Conservation (phyloP, 2,329 filamentous ascomycete genomes). For the Lecanicillium sp. region DNA sequence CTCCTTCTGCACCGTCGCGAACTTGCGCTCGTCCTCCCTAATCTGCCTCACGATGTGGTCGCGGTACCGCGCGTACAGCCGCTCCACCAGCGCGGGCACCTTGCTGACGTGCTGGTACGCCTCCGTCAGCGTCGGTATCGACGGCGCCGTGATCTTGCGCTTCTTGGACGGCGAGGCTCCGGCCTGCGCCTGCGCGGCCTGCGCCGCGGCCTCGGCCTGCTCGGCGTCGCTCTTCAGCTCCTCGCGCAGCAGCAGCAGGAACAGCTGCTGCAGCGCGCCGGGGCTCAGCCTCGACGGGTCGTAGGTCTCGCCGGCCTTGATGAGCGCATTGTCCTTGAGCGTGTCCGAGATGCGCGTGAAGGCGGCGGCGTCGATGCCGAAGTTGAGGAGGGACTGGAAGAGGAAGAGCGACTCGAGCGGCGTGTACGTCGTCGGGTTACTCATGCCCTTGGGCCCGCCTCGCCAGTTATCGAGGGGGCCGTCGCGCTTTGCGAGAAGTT, state of each 20-base stretch:
- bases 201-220: slow-evolving; percentile 24
- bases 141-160: slow-evolving; percentile 64
- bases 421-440: slow-evolving; percentile 61
- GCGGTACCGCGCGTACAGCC: slow-evolving; percentile 70
- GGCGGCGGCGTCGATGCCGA: slow-evolving; percentile 58
- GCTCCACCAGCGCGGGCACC: slow-evolving; percentile 63
- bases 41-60: slow-evolving; percentile 65
- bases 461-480: slow-evolving; percentile 50
- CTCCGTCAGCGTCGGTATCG: slow-evolving; percentile 59
- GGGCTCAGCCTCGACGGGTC: slow-evolving; percentile 69
- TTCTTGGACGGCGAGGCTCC: slow-evolving; percentile 56
- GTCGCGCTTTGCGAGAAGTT: slow-evolving; percentile 46
- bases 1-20: slow-evolving; percentile 58
- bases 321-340: slow-evolving; percentile 65
- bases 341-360: slow-evolving; percentile 69
- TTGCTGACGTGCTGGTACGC: slow-evolving; percentile 60
- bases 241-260: slow-evolving; percentile 68
- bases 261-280: slow-evolving; percentile 73
- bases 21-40: slow-evolving; percentile 64
- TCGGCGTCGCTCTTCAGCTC: slow-evolving; percentile 54
- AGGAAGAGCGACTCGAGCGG: slow-evolving; percentile 80
- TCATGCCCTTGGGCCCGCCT: slow-evolving; percentile 52
- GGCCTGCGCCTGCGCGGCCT: slow-evolving; percentile 5
- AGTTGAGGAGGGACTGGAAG: slow-evolving; percentile 69
- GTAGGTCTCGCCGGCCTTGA: slow-evolving; percentile 65